Conservation (phyloP, 2,329 filamentous ascomycete species). For the Penicillium vulpinum region DNA sequence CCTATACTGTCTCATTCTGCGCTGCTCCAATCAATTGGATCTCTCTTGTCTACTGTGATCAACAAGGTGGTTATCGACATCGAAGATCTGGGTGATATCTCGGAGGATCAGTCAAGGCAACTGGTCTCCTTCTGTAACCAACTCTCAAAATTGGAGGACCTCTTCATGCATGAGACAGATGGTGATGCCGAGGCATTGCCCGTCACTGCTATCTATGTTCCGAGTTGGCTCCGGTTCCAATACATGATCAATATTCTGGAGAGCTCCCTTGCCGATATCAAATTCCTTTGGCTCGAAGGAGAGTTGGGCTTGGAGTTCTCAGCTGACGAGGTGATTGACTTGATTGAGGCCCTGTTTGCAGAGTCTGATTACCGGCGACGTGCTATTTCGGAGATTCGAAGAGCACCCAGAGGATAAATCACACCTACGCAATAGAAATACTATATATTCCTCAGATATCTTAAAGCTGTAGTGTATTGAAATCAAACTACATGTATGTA, state of each 20-base stretch:
- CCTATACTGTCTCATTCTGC: constrained; percentile 60
- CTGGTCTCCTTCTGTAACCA: constrained; percentile 59
- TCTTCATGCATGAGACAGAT: constrained; percentile 53
- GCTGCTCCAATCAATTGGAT: constrained; percentile 62
- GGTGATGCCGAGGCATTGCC: constrained; percentile 41
- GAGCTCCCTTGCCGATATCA: constrained; percentile 64
- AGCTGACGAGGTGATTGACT: constrained; percentile 61
- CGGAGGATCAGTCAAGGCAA: constrained; percentile 61
- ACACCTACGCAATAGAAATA: neutral
- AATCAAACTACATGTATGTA: too few species aligned
- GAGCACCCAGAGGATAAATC: constrained; percentile 26
- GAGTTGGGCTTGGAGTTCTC: constrained; percentile 63
- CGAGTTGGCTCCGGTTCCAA: constrained; percentile 66
- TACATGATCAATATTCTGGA: constrained; percentile 65
- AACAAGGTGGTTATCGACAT: constrained; percentile 63
- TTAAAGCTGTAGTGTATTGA: neutral
- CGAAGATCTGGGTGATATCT: constrained; percentile 64
- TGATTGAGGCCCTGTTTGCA: constrained; percentile 65
- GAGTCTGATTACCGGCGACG: constrained; percentile 60
- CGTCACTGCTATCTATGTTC: constrained; percentile 63
- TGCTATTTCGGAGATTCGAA: constrained; percentile 59
- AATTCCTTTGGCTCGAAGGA: constrained; percentile 65
- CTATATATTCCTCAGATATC: neutral
- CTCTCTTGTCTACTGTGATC: constrained; percentile 57
- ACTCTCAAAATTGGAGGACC: constrained; percentile 55